phyloP scores from a whole-genome alignment of 148 eudicot species.

The Nepenthes gracilis region DNA sequence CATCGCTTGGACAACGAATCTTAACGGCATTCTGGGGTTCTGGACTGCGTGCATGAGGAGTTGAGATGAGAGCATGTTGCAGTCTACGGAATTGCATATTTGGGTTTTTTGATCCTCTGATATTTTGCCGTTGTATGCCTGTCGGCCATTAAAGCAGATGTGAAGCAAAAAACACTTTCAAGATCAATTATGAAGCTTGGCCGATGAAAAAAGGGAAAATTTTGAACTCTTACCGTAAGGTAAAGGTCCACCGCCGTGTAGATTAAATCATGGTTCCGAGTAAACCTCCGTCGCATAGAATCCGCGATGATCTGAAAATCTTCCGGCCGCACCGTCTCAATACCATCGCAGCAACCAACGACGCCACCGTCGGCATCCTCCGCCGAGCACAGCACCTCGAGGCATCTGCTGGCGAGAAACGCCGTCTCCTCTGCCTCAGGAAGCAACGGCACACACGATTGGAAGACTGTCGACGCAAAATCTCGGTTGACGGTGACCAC shows the following conservation, averaged over 20 bases:
- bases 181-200: too few relatives aligned
- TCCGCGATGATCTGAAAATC: conserved; percentile 39
- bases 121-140: conserved; percentile 46
- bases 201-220: not conserved
- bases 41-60: conserved; percentile 75
- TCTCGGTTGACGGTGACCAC: conserved; percentile 34
- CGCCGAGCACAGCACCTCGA: conserved; percentile 39
- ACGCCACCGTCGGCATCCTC: conserved; percentile 18
- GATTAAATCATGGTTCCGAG: conserved; percentile 44
- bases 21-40: conserved; percentile 68
- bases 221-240: conserved; percentile 43
- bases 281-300: conserved; percentile 37
- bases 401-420: conserved; percentile 48
- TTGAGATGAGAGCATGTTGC: conserved; percentile 51
- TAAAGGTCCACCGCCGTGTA: conserved; percentile 65
- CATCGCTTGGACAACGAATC: conserved; percentile 87
- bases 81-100: conserved; percentile 68
- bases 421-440: conserved; percentile 72
- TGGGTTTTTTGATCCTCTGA: conserved; percentile 51
- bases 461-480: conserved; percentile 28
- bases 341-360: conserved; percentile 25
- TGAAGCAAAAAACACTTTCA: not conserved
- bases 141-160: conserved; percentile 1
- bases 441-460: conserved; percentile 38
- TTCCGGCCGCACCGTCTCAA: conserved; percentile 29